phyloP scores from a whole-genome alignment of 2,329 filamentous ascomycete genomes.

The Ceratocystis variospora region DNA sequence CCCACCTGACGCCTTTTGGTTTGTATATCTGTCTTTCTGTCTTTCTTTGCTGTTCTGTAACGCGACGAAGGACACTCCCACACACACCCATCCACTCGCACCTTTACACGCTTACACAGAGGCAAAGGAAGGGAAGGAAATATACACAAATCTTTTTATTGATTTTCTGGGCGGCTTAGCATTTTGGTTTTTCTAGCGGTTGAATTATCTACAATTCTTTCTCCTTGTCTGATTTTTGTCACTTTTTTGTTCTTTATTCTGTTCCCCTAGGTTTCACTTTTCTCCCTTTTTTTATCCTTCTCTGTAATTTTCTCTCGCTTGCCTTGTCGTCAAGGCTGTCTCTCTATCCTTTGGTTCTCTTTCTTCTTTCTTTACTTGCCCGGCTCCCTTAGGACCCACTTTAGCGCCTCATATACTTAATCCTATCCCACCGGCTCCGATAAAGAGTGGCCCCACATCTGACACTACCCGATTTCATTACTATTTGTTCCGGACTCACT shows the following conservation, averaged over 20 bases:
- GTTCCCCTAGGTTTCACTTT: neutral
- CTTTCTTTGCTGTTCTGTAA: too few relatives aligned
- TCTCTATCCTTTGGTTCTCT: neutral
- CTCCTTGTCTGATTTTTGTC: neutral
- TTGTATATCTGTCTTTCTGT: too few relatives aligned
- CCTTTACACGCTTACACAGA: too few relatives aligned
- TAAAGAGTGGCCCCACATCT: too few relatives aligned
- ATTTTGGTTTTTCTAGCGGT: neutral
- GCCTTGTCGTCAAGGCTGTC: neutral
- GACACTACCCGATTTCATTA: neutral
- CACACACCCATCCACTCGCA: too few relatives aligned
- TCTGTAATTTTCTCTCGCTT: conserved; percentile 1
- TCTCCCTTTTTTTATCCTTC: neutral
- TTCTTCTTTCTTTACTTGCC: neutral
- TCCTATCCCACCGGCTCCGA: too few relatives aligned
- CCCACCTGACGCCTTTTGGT: too few relatives aligned
- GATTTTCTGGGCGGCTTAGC: neutral
- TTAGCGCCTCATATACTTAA: too few relatives aligned
- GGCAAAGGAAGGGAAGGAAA: too few relatives aligned
- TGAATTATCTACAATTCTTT: neutral
- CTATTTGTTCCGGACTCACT: neutral
- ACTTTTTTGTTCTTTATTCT: neutral
- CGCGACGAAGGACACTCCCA: too few relatives aligned
- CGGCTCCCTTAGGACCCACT: neutral
- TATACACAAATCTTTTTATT: too few relatives aligned